A percentile compares a stretch with the other conserved stretches of the same genome.
These are phyloP conservation scores for Pelargonium nanum DNA, from an alignment of 345 rosid genomes.

Conservation along the genomic window DNA sequence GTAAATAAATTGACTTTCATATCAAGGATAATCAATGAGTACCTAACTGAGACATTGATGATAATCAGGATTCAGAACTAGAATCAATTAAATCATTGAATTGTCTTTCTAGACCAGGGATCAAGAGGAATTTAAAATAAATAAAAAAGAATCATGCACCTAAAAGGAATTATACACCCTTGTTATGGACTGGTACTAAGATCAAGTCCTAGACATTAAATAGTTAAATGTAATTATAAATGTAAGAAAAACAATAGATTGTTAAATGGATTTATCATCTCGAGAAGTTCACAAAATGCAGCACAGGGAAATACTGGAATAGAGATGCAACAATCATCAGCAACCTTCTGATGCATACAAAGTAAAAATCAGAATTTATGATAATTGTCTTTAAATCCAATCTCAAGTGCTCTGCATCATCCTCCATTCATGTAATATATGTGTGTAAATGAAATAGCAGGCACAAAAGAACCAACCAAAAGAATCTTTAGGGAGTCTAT, in stretches of 20 bases:
- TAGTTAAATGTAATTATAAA: no score
- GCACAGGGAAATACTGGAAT: neutral
- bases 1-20: neutral
- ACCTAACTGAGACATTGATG: neutral
- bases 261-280: no score
- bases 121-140: neutral
- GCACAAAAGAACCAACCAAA: neutral
- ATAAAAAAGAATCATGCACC: neutral
- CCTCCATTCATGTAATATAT: no score
- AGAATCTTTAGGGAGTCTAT: no score
- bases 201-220: neutral
- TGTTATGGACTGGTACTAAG: neutral
- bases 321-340: neutral
- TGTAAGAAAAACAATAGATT: neutral
- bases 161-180: no score
- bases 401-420: neutral
- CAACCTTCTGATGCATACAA: neutral
- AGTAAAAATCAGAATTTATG: neutral
- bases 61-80: neutral
- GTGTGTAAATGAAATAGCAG: neutral
- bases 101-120: neutral
- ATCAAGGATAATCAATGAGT: neutral
- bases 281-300: neutral
- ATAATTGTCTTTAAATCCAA: neutral
- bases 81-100: neutral